A percentile compares a stretch with the other conserved stretches of the same genome.
Conservation (phyloP, 495 filamentous ascomycete genomes). For the Daldinia decipiens region DNA sequence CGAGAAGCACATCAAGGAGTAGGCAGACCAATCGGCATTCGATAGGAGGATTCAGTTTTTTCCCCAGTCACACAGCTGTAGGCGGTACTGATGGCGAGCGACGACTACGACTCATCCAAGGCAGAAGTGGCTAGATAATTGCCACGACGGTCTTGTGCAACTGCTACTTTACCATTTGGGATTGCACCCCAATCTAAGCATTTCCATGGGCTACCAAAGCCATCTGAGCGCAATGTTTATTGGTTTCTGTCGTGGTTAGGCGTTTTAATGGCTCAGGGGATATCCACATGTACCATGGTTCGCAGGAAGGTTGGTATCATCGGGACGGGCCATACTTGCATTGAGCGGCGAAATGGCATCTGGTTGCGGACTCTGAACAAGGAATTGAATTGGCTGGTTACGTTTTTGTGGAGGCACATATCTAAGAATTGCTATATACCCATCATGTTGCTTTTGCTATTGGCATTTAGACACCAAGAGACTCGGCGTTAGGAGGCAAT, state of each 20-base stretch:
- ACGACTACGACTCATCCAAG: constrained; percentile 42
- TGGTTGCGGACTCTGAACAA: constrained; percentile 17
- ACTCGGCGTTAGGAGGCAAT: constrained; percentile 30
- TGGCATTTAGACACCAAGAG: constrained; percentile 32
- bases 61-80: constrained; percentile 40
- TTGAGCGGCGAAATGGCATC: constrained; percentile 36
- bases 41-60: constrained; percentile 46
- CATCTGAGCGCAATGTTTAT: constrained; percentile 44
- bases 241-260: constrained; percentile 41
- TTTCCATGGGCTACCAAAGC: constrained; percentile 30
- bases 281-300: constrained; percentile 34
- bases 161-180: constrained; percentile 36
- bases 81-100: constrained; percentile 42
- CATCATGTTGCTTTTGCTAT: constrained; percentile 24
- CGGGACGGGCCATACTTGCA: constrained; percentile 29
- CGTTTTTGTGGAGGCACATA: constrained; percentile 29
- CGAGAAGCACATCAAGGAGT: constrained; percentile 39
- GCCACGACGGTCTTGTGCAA: constrained; percentile 29
- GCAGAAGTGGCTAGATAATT: constrained; percentile 35
- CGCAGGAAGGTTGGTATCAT: constrained; percentile 33
- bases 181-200: constrained; percentile 16
- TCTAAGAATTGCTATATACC: constrained; percentile 43
- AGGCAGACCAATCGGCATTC: constrained; percentile 36
- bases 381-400: constrained; percentile 29
- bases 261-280: constrained; percentile 39